Evolutionary conservation across 257 asterid genomes (phyloP).

Genomic region (Capsicum chinense): DNA sequence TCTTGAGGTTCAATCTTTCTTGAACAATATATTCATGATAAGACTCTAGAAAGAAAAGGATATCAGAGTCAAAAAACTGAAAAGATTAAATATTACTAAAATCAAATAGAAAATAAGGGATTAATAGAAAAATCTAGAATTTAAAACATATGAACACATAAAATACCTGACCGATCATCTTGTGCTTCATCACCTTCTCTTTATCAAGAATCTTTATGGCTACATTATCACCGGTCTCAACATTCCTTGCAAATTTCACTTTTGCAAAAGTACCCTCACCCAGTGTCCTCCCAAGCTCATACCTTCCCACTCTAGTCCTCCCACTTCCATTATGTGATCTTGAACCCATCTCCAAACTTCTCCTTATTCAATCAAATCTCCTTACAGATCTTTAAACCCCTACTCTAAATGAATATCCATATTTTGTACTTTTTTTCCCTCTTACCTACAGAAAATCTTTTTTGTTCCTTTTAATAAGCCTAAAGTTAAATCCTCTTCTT

Average conservation of each 20-base stretch:
- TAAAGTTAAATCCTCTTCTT: conserved; percentile 71
- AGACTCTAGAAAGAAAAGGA: neutral
- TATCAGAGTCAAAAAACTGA: conserved; percentile 1
- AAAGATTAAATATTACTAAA: neutral
- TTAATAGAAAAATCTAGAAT: neutral
- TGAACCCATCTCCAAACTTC: conserved; percentile 46
- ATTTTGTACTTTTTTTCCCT: conserved; percentile 32
- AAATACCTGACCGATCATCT: conserved; percentile 87
- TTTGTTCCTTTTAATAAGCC: conserved; percentile 25
- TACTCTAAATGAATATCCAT: conserved; percentile 45
- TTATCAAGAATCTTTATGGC: conserved; percentile 96
- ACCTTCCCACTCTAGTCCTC: conserved; percentile 83
- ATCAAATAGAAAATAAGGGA: neutral
- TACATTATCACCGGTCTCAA: conserved; percentile 75
- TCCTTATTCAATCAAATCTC: conserved; percentile 13
- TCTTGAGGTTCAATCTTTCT: neutral
- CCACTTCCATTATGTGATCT: conserved; percentile 59
- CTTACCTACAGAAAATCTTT: neutral
- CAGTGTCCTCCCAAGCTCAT: conserved; percentile 86
- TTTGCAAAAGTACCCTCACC: conserved; percentile 95
- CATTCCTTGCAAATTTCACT: conserved; percentile 88
- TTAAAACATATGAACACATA: neutral
- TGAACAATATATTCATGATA: neutral
- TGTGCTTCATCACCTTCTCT: conserved; percentile 87
- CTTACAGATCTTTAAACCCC: conserved; percentile 27